phyloP scores from a whole-genome alignment of 2,329 filamentous ascomycete genomes.

The Davidsoniella virescens region DNA sequence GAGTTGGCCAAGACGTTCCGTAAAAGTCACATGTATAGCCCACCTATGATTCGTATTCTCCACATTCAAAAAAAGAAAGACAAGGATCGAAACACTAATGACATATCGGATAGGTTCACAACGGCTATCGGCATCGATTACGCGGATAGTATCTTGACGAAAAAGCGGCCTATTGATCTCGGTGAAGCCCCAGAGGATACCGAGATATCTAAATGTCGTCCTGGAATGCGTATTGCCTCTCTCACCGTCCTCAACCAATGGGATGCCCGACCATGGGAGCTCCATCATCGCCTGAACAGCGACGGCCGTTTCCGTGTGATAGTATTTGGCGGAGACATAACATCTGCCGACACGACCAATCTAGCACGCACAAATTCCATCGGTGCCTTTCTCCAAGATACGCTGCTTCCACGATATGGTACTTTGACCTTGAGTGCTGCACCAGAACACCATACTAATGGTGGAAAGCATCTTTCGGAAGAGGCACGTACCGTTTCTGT shows the following conservation, averaged over 20 bases:
- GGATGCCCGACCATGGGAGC: slow-evolving; percentile 38
- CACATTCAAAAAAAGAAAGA: background rate
- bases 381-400: slow-evolving; percentile 25
- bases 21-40: slow-evolving; percentile 31
- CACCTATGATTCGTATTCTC: background rate
- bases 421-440: slow-evolving; percentile 16
- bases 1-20: slow-evolving; percentile 45
- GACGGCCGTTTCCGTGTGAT: slow-evolving; percentile 43
- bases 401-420: slow-evolving; percentile 27
- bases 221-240: slow-evolving; percentile 41
- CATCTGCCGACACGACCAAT: slow-evolving; percentile 21
- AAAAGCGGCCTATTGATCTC: background rate
- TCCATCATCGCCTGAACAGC: slow-evolving; percentile 38
- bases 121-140: slow-evolving; percentile 18
- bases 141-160: slow-evolving; percentile 16
- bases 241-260: slow-evolving; percentile 44
- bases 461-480: background rate
- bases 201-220: slow-evolving; percentile 16
- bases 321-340: slow-evolving; percentile 45
- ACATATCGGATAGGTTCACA: background rate
- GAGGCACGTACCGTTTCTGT: slow-evolving; percentile 18
- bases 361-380: slow-evolving; percentile 29
- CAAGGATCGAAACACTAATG: too few relatives aligned
- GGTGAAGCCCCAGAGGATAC: slow-evolving; percentile 19
- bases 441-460: slow-evolving; percentile 12